Percentiles rank a stretch among this genome's conserved stretches.
Evolutionary conservation across 2,329 filamentous ascomycete species (phyloP).

Genomic region (Ceratocystis variospora): DNA sequence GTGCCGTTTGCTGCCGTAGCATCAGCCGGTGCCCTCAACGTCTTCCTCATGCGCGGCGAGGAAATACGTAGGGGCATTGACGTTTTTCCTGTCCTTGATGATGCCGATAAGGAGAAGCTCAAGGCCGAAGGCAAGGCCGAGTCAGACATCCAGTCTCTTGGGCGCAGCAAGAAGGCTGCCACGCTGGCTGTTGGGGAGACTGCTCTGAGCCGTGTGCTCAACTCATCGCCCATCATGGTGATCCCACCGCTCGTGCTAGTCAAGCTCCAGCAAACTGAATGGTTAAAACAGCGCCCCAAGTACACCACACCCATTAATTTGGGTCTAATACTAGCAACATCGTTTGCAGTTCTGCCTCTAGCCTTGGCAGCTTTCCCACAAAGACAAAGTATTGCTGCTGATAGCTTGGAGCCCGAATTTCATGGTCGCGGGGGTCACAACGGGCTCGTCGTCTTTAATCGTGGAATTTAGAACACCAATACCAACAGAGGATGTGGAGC

Average conservation of each 20-base stretch:
- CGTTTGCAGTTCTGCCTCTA: constrained; percentile 74
- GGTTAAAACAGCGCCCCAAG: constrained; percentile 63
- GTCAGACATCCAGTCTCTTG: constrained; percentile 55
- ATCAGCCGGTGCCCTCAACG: constrained; percentile 79
- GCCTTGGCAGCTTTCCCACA: constrained; percentile 89
- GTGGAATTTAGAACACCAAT: constrained; percentile 54
- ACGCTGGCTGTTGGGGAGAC: constrained; percentile 86
- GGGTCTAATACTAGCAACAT: constrained; percentile 72
- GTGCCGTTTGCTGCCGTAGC: constrained; percentile 95
- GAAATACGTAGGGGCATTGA: constrained; percentile 91
- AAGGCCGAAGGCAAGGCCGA: constrained; percentile 46
- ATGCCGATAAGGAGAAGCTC: constrained; percentile 49
- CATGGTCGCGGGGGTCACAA: constrained; percentile 62
- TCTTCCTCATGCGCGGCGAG: constrained; percentile 93
- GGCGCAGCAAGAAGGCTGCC: constrained; percentile 78
- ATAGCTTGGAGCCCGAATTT: constrained; percentile 73
- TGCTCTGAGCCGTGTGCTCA: constrained; percentile 78
- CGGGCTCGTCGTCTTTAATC: constrained; percentile 89
- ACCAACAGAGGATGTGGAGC: not conserved
- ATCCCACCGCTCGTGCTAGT: constrained; percentile 79
- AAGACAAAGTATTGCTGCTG: constrained; percentile 64
- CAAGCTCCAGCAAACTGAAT: constrained; percentile 66
- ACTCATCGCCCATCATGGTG: constrained; percentile 94
- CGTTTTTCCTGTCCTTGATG: constrained; percentile 68
- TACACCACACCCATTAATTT: constrained; percentile 68